These are phyloP conservation scores for Byssochlamys sp. DNA, from an alignment of 2,329 filamentous ascomycete species.

Conservation along the genomic window DNA sequence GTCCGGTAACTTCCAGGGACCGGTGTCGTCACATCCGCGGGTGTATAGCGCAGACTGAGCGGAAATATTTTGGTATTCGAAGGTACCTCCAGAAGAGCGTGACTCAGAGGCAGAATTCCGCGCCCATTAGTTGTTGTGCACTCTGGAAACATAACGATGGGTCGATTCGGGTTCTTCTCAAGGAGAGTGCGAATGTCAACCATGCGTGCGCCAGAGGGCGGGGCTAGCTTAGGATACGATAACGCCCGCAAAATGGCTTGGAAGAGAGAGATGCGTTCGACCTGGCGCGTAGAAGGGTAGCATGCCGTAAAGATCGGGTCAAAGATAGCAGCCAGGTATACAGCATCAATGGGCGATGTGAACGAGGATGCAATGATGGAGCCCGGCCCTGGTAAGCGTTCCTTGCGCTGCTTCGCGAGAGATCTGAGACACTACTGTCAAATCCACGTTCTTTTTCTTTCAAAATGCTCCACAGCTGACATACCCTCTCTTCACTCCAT, in stretches of 20 bases:
- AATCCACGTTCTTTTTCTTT: not conserved
- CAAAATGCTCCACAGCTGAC: conserved; percentile 12
- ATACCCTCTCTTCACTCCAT: conserved; percentile 84
- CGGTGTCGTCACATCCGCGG: conserved; percentile 81
- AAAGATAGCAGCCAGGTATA: conserved; percentile 93
- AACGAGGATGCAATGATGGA: conserved; percentile 83
- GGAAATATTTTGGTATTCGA: conserved; percentile 71
- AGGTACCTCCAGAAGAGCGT: conserved; percentile 60
- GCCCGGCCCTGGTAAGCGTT: conserved; percentile 66
- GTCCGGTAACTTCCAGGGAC: conserved; percentile 61
- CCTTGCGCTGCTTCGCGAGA: conserved; percentile 61
- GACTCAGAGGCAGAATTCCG: conserved; percentile 75
- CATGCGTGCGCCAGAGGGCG: conserved; percentile 41
- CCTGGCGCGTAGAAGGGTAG: conserved; percentile 63
- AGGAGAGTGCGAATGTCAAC: conserved; percentile 57
- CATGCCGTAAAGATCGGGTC: conserved; percentile 86
- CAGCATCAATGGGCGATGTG: conserved; percentile 81
- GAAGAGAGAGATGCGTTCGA: conserved; percentile 68
- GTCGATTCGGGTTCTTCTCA: conserved; percentile 58
- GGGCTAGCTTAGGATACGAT: conserved; percentile 43
- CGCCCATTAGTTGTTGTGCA: conserved; percentile 89
- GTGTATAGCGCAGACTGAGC: conserved; percentile 78
- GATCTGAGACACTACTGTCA: conserved; percentile 35
- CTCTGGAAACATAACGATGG: conserved; percentile 84
- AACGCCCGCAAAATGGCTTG: conserved; percentile 67